Percentiles rank a stretch among this genome's conserved stretches.
Evolutionary conservation across 306 rosid genomes (phyloP).

Genomic region (Castanopsis chinensis): DNA sequence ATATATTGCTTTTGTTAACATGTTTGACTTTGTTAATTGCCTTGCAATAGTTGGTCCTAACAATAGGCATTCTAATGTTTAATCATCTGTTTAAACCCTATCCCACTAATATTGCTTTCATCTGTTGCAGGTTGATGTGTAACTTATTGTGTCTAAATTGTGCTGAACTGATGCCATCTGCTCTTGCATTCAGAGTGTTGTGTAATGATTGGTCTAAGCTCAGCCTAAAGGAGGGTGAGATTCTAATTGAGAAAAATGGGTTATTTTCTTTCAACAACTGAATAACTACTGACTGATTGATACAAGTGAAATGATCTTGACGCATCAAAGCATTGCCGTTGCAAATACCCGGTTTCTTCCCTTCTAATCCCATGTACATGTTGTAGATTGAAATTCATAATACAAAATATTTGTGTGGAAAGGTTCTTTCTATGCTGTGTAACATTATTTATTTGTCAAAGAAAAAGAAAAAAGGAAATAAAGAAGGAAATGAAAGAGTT

Average conservation of each 20-base stretch:
- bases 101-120: not conserved
- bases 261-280: constrained; percentile 43
- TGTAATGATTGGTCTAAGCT: constrained; percentile 34
- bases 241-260: constrained; percentile 46
- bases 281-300: constrained; percentile 65
- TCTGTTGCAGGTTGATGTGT: constrained; percentile 54
- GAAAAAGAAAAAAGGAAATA: constrained; percentile 27
- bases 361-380: constrained; percentile 65
- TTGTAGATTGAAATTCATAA: constrained; percentile 66
- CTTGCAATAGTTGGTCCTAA: not conserved
- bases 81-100: not conserved
- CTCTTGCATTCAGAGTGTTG: constrained; percentile 29
- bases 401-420: constrained; percentile 61
- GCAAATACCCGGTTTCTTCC: constrained; percentile 44
- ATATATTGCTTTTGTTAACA: not conserved
- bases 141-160: not conserved
- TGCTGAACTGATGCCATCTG: constrained; percentile 29
- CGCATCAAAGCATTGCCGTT: constrained; percentile 35
- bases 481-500: constrained; percentile 22
- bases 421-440: constrained; percentile 53
- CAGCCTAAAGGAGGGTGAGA: constrained; percentile 20
- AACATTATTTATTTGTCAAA: constrained; percentile 56
- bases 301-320: constrained; percentile 48
- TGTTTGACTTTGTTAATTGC: not conserved
- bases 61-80: not conserved